Base-by-base conservation (phyloP, 1,139 yeast genomes). In the Candida freyschussii region DNA sequence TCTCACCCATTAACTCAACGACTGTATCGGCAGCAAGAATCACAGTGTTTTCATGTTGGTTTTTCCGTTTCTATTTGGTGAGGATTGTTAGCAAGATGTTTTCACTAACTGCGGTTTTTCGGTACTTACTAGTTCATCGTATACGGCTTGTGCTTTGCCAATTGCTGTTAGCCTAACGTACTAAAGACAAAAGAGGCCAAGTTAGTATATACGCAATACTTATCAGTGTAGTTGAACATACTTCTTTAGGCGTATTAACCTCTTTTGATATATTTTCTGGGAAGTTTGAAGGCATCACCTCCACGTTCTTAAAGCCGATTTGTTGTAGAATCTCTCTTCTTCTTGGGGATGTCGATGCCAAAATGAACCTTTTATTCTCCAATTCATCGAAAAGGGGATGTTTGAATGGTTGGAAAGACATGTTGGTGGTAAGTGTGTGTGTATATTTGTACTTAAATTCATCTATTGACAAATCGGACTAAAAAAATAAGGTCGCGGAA, bases 311-410 rank as follows among this genome's bases (percentile, higher is more conserved):
- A 31, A 89, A 59, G 0, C 87, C 87, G 46, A 89, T 60, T 48
- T 82, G 78, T 12, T 59, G 48, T 22, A 91, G 53, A 15, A 91
- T 80, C 39, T 83, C 84, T 34, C 63, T 60, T 36, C 98, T 62
- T 40, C 96, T 67, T 2, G 94, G 93, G 0, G 96, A 87, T 2
- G 83, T 70, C 2, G 96, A 85, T 1, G 95, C 96, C 11, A 91
- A 64, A 3, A 86, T 63, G 16, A 86, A 62, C 22, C 62, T 40
- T 43, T 47, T 59, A 4, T 44, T 29, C 3, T 41, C 19, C 4
- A 70, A 45, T 26, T 51, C 46, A 1, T 55, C 47, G 35, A 58
- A 55, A 5, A 67, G 39, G 2, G 65, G 59, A 34, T 62, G 60
- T 14, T 45, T 43, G 36, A 56, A 48, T 5, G 44, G 40, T 14